Evolutionary conservation across 2,329 filamentous ascomycete species (phyloP).

Genomic region (Setomelanomma holmii): DNA sequence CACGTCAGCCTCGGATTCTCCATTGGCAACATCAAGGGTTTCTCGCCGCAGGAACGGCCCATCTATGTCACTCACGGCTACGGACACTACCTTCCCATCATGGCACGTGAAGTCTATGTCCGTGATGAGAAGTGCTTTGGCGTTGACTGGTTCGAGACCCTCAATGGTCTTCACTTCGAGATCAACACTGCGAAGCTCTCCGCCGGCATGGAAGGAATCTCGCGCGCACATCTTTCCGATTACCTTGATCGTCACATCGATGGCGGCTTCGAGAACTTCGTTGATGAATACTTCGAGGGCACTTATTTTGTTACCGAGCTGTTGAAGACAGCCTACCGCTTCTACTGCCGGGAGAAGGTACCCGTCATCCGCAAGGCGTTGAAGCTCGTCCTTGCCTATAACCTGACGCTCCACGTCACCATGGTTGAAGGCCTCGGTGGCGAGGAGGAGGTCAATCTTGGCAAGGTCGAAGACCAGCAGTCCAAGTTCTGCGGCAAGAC

Average conservation of each 20-base stretch:
- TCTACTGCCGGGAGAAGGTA: conserved; percentile 85
- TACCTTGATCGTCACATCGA: conserved; percentile 97
- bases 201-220: conserved; percentile 87
- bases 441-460: conserved; percentile 78
- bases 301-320: conserved; percentile 96
- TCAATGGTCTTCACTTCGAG: conserved; percentile 80
- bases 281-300: conserved; percentile 95
- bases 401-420: conserved; percentile 91
- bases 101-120: conserved; percentile 91
- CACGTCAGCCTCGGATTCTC: conserved; percentile 87
- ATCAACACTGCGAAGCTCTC: conserved; percentile 88
- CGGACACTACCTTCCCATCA: conserved; percentile 89
- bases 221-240: conserved; percentile 79
- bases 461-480: conserved; percentile 83
- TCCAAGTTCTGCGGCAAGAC: conserved; percentile 91
- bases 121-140: conserved; percentile 91
- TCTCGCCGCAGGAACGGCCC: conserved; percentile 66
- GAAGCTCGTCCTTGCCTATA: conserved; percentile 94
- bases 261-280: conserved; percentile 87
- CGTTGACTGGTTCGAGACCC: conserved; percentile 90
- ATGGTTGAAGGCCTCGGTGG: conserved; percentile 89
- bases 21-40: conserved; percentile 93
- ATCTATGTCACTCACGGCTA: conserved; percentile 97
- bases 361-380: conserved; percentile 93
- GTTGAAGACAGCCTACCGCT: conserved; percentile 93